Evolutionary conservation across 1,139 yeast species (phyloP).

Genomic region (Geotrichum bryndzae): DNA sequence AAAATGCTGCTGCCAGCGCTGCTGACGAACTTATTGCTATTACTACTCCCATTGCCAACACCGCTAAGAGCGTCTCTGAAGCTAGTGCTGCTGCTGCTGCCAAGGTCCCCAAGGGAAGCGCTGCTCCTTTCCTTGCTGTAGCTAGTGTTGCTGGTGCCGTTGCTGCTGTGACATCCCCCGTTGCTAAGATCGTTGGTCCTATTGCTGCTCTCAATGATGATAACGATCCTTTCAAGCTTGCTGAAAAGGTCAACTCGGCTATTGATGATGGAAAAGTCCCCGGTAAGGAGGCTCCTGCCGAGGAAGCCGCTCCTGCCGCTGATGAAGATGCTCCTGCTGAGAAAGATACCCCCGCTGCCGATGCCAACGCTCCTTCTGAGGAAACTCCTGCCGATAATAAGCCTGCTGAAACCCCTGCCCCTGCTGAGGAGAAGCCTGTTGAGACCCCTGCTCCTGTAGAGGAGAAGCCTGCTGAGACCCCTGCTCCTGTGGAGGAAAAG

Average conservation of each 20-base stretch:
- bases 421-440: not conserved
- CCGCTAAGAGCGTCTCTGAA: slow-evolving; percentile 6
- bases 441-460: slow-evolving; percentile 2
- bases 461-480: slow-evolving; percentile 1
- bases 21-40: slow-evolving; percentile 15
- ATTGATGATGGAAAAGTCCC: not conserved
- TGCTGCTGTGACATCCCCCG: slow-evolving; percentile 11
- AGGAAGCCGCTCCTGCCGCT: slow-evolving; percentile 4
- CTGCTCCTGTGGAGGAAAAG: not conserved
- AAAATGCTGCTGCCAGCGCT: slow-evolving; percentile 12
- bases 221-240: slow-evolving; percentile 4
- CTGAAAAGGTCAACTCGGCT: slow-evolving; percentile 11
- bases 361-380: not conserved
- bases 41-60: slow-evolving; percentile 12
- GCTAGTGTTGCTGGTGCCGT: slow-evolving; percentile 15
- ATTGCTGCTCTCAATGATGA: slow-evolving; percentile 15
- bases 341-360: not conserved
- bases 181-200: slow-evolving; percentile 13
- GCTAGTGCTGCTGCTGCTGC: slow-evolving; percentile 15
- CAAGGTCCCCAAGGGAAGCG: slow-evolving; percentile 7
- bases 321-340: slow-evolving; percentile 1
- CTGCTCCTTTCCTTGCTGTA: slow-evolving; percentile 15
- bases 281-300: not conserved
- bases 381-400: not conserved
- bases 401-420: not conserved